These are phyloP conservation scores for Scytalidium sp. DNA, from an alignment of 2,329 filamentous ascomycete genomes.

Conservation along the genomic window DNA sequence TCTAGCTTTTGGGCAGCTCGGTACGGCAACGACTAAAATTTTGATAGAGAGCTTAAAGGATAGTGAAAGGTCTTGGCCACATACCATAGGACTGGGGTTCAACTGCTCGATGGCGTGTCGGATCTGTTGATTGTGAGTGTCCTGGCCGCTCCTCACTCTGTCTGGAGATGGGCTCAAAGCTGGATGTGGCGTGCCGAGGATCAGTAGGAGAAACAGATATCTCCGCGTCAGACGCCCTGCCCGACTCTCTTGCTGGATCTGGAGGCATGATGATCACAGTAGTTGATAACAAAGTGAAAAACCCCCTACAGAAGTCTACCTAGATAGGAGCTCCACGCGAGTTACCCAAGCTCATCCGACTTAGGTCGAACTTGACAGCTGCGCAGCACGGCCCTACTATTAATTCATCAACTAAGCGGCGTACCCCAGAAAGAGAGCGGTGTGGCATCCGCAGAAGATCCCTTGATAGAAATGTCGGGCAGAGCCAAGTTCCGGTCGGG, in stretches of 20 bases:
- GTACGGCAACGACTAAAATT: no score
- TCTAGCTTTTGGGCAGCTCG: no score
- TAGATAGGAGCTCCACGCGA: neutral
- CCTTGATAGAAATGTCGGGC: neutral
- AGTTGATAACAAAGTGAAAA: neutral
- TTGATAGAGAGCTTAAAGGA: slow-evolving; percentile 4
- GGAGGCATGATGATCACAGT: slow-evolving; percentile 2
- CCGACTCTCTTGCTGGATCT: slow-evolving; percentile 6
- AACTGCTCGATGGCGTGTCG: slow-evolving; percentile 51
- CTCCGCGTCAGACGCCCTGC: no score
- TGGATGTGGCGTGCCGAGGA: slow-evolving; percentile 37
- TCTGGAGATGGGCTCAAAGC: slow-evolving; percentile 19
- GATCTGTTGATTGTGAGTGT: slow-evolving; percentile 58
- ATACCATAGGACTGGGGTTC: slow-evolving; percentile 52
- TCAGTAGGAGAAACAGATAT: slow-evolving; percentile 46
- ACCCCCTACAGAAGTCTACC: neutral
- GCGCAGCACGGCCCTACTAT: neutral
- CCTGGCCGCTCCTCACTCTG: slow-evolving; percentile 47
- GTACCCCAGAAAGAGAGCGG: neutral
- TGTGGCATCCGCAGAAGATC: neutral
- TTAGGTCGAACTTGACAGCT: neutral
- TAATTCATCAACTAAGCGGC: neutral
- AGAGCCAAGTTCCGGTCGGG: neutral
- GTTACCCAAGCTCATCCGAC: neutral
- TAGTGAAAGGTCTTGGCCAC: slow-evolving; percentile 19